Conservation (phyloP, 1,139 yeast genomes). For the Eremothecium gossypii region DNA sequence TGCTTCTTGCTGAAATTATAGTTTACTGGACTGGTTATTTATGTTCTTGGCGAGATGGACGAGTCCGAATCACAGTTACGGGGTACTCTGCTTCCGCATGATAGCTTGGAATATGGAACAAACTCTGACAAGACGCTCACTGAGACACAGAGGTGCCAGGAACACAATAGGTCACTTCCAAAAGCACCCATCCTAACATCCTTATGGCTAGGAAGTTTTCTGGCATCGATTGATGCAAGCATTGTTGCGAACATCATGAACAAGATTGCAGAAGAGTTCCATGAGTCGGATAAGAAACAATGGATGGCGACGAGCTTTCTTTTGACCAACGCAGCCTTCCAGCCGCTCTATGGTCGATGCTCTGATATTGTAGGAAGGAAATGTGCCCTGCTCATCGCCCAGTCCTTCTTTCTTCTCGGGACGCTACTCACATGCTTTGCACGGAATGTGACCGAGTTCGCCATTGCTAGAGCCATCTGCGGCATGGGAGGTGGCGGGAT, state of each 20-base stretch:
- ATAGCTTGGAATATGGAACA: too few relatives aligned
- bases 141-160: constrained; percentile 13
- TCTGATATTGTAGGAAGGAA: constrained; percentile 48
- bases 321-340: constrained; percentile 55
- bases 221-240: constrained; percentile 56
- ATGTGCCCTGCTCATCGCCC: constrained; percentile 35
- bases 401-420: constrained; percentile 38
- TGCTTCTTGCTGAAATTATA: too few relatives aligned
- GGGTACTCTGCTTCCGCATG: constrained; percentile 4
- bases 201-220: constrained; percentile 43
- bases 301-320: constrained; percentile 63
- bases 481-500: constrained; percentile 49
- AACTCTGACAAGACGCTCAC: constrained; percentile 8
- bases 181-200: constrained; percentile 31
- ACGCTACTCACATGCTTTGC: constrained; percentile 37
- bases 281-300: constrained; percentile 46
- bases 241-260: constrained; percentile 57
- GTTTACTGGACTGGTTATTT: background rate
- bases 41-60: background rate
- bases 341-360: constrained; percentile 54
- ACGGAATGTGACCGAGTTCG: constrained; percentile 34
- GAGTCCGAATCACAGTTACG: background rate
- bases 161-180: constrained; percentile 21
- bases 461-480: constrained; percentile 41
- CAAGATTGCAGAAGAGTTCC: constrained; percentile 51